Percentiles rank a stretch among this genome's conserved stretches.
These are phyloP conservation scores for Teunomyces stri DNA, from an alignment of 805 yeast species.

Conservation along the genomic window DNA sequence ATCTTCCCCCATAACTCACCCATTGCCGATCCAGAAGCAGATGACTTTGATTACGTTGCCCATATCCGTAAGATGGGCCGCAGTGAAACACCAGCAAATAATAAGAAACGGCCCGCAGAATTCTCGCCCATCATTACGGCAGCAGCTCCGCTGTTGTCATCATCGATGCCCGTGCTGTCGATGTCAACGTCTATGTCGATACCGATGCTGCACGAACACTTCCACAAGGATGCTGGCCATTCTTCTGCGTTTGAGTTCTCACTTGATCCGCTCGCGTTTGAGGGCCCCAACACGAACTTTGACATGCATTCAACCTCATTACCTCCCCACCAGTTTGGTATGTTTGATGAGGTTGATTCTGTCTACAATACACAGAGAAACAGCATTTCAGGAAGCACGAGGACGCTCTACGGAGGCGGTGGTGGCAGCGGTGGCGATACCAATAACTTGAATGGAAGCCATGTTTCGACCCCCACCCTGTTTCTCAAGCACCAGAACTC, in stretches of 20 bases:
- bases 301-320: slow-evolving; percentile 1
- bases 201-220: slow-evolving; percentile 9
- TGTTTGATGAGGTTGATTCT: slow-evolving; percentile 2
- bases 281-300: slow-evolving; percentile 34
- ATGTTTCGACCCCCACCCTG: slow-evolving; percentile 19
- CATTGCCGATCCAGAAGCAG: slow-evolving; percentile 42
- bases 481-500: slow-evolving; percentile 27
- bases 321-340: background rate
- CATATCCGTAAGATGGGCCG: slow-evolving; percentile 58
- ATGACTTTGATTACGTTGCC: slow-evolving; percentile 62
- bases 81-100: slow-evolving; percentile 21
- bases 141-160: background rate
- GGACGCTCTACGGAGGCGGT: background rate
- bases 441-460: slow-evolving; percentile 6
- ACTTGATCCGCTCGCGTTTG: slow-evolving; percentile 49
- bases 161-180: slow-evolving; percentile 6
- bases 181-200: slow-evolving; percentile 8
- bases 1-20: slow-evolving; percentile 3
- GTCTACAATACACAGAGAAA: background rate
- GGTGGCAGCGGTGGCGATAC: background rate
- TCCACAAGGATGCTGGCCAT: background rate
- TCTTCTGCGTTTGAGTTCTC: slow-evolving; percentile 27
- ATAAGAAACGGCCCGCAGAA: slow-evolving; percentile 21
- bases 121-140: slow-evolving; percentile 18
- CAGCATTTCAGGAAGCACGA: background rate